Evolutionary conservation across 2,329 filamentous ascomycete species (phyloP), one percentile per base, ranked within the genome.

Genomic region (Annulohypoxylon truncatum): DNA sequence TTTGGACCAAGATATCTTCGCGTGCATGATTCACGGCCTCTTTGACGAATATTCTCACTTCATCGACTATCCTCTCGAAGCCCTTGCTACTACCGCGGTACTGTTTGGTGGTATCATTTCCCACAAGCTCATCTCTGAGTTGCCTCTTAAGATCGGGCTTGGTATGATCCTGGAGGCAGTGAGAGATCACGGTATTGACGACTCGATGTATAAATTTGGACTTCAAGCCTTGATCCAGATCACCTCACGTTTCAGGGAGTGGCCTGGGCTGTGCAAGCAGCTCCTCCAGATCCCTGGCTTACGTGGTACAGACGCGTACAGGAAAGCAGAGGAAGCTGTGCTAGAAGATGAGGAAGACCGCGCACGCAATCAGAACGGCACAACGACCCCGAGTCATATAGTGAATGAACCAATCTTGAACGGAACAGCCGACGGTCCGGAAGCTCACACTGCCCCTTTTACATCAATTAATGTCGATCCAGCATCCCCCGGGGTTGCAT

Each of bases 101-200:
- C 86, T 99, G 26, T 99, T 99, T 77, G 96, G 96, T 59, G 96
- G 95, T 26, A 96, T 98, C 70, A 97, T 99, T 74, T 94, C 94
- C 54, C 96, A 93, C 80, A 94, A 94, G 74, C 86, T 99, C 5
- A 92, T 99, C 53, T 93, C 94, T 4, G 91, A 94, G 42, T 87
- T 99, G 15, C 93, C 96, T 2, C 87, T 98, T 31, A 94, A 97
- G 76, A 94, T 97, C 61, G 96, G 93, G n/a, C 83, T 98, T 13
- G 94, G 92, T 13, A 97, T 99, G 93, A 97, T 99, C 68, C 83
- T 98, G n/a, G 94, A 99, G 78, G 93, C 96, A 10, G 94, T 99
- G 22, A 87, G 93, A 69, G 94, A 97, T 69, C 93, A 96, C 74
- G 82, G 86, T 29, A 89, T 92, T 0, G 92, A 96, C 29, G 90